Evolutionary conservation across 768 basidiomycete species (phyloP), one percentile per base, ranked within the genome.

Genomic region (Trametes coccinea): DNA sequence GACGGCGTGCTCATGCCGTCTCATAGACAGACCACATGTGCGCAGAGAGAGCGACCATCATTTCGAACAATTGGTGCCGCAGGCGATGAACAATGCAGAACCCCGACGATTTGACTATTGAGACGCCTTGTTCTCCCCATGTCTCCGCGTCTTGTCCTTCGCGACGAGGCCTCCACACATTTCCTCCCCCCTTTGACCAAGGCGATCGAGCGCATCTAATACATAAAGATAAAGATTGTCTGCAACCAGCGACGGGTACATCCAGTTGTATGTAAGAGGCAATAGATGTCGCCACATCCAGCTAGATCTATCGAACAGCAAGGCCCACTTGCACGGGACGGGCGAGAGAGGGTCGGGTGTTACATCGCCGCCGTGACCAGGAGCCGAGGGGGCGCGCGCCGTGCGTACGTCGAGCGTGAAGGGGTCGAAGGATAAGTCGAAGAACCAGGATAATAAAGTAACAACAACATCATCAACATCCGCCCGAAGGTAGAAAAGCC

Each of bases 191-290:
- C 22, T 22, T 22, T 22, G 22, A 22, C 22, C 22, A 1, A 22
- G 22, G 22, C 1, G 22, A 10, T 16, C 54, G 33, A 22, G 16
- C 10, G 30, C 49, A 39, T 39, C 34, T 52, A 34, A 63, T 63
- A 63, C 22, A 63, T 63, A 63, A 40, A 47, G 40, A 63, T 59
- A 29, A 63, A 63, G 41, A 63, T 63, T 56, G 47, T 59, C 47
- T 56, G 47, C 57, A 55, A 56, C 47, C 58, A 53, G 54, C 51
- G 49, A 29, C 27, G 43, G 57, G 47, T 59, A 63, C 56, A 63
- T 40, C 56, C 22, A 16, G 13, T 5, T 11, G 52, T 44, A 49
- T 46, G 33, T 52, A 60, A 9, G 17, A 40, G 53, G 56, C 58
- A 56, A 16, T 14, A n/a, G 41, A 43, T n/a, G 10, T 14, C 41